A percentile compares a stretch with the other conserved stretches of the same genome.
phyloP scores from a whole-genome alignment of 495 filamentous ascomycete genomes.

The Collariella sp. region DNA sequence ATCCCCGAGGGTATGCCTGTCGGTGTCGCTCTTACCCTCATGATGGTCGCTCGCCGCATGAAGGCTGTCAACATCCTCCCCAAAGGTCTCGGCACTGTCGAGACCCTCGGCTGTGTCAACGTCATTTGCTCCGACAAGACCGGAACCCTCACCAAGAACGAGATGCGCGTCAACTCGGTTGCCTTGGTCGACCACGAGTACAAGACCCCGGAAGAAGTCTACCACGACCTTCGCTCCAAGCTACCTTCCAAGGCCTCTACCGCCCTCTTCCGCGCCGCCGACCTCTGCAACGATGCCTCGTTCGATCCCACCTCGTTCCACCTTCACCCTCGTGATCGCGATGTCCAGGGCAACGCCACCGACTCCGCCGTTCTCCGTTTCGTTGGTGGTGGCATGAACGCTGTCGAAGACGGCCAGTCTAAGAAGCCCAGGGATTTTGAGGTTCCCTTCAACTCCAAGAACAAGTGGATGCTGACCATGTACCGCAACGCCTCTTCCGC shows the following conservation, averaged over 20 bases:
- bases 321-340: slow-evolving; percentile 13
- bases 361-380: slow-evolving; percentile 27
- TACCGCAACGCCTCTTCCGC: slow-evolving; percentile 20
- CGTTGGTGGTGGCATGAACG: slow-evolving; percentile 23
- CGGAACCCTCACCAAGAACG: slow-evolving; percentile 53
- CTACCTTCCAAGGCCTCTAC: slow-evolving; percentile 29
- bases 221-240: slow-evolving; percentile 35
- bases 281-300: slow-evolving; percentile 1
- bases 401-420: slow-evolving; percentile 27
- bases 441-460: slow-evolving; percentile 53
- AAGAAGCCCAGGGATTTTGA: slow-evolving; percentile 29
- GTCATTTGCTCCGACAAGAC: slow-evolving; percentile 49
- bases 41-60: slow-evolving; percentile 19
- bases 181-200: slow-evolving; percentile 36
- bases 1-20: slow-evolving; percentile 57
- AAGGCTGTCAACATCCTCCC: slow-evolving; percentile 14
- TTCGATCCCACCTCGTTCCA: slow-evolving; percentile 15
- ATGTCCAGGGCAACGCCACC: slow-evolving; percentile 18
- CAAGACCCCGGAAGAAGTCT: slow-evolving; percentile 21
- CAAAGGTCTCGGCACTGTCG: slow-evolving; percentile 17
- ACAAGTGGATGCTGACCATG: slow-evolving; percentile 52
- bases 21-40: slow-evolving; percentile 39
- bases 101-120: slow-evolving; percentile 19
- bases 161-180: slow-evolving; percentile 49
- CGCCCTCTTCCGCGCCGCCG: slow-evolving; percentile 14